Percentiles rank a stretch among this genome's conserved stretches.
Evolutionary conservation across 225 moss, liverwort and hornwort species (phyloP).

Genomic region (Antitrichia curtipendula): DNA sequence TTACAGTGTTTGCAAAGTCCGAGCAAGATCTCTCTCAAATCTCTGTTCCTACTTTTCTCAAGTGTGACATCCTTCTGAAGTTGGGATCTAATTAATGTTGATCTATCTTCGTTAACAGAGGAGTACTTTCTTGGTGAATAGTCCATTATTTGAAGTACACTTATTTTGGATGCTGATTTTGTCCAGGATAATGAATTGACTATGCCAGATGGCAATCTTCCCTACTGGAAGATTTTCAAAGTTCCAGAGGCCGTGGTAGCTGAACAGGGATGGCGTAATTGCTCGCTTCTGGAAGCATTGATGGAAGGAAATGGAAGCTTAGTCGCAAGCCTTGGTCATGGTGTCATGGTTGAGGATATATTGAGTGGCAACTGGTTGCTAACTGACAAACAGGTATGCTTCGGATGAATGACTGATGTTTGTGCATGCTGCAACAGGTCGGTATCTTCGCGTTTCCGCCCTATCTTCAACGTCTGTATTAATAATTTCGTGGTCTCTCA

Average conservation of each 20-base stretch:
- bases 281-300: conserved; percentile 70
- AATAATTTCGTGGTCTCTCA: conserved; percentile 7
- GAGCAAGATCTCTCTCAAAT: background rate
- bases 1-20: background rate
- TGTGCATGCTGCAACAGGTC: background rate
- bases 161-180: background rate
- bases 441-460: background rate
- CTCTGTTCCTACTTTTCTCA: background rate
- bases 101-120: background rate
- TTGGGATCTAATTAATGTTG: background rate
- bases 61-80: background rate
- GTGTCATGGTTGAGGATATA: conserved; percentile 55
- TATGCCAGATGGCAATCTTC: conserved; percentile 39
- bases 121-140: background rate
- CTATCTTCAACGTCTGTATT: background rate
- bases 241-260: conserved; percentile 66
- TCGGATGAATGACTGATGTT: background rate
- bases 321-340: conserved; percentile 62
- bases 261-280: conserved; percentile 88
- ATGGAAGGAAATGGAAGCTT: conserved; percentile 63
- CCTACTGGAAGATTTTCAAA: conserved; percentile 66
- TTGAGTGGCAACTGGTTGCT: conserved; percentile 46
- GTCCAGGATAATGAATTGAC: conserved; percentile 75
- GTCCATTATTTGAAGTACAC: background rate
- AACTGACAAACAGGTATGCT: conserved; percentile 50